Evolutionary conservation across 1,139 yeast species (phyloP).

Genomic region (Yamadazyma diospyri): DNA sequence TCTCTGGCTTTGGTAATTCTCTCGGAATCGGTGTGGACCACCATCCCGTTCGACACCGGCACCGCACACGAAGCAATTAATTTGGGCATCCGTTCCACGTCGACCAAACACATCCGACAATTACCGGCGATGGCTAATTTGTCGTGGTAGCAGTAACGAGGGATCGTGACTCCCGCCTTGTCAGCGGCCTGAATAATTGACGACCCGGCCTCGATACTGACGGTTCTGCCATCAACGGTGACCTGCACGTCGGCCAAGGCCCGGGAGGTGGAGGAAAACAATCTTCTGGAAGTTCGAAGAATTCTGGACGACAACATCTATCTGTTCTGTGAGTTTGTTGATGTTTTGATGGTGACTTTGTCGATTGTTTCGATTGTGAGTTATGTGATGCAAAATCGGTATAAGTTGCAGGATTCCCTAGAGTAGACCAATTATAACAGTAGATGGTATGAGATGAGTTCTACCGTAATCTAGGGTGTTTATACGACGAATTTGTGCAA

Average conservation of each 20-base stretch:
- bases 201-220: slow-evolving; percentile 80
- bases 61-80: slow-evolving; percentile 89
- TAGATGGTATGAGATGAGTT: background rate
- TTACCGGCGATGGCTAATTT: slow-evolving; percentile 92
- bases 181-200: slow-evolving; percentile 91
- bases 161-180: slow-evolving; percentile 83
- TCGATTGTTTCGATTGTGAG: background rate
- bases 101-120: slow-evolving; percentile 92
- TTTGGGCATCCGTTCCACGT: slow-evolving; percentile 86
- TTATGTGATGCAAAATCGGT: background rate
- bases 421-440: background rate
- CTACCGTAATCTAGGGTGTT: slow-evolving; percentile 2
- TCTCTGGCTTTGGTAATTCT: slow-evolving; percentile 83
- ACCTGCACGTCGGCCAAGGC: slow-evolving; percentile 61
- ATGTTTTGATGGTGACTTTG: too few species aligned
- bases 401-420: slow-evolving; percentile 1
- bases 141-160: slow-evolving; percentile 90
- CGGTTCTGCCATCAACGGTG: slow-evolving; percentile 75
- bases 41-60: slow-evolving; percentile 90
- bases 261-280: slow-evolving; percentile 25
- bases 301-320: slow-evolving; percentile 20
- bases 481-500: slow-evolving; percentile 1
- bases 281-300: slow-evolving; percentile 26
- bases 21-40: slow-evolving; percentile 76
- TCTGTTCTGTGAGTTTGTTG: too few species aligned